phyloP scores from a whole-genome alignment of 805 yeast species.

The Monosporozyma siamensis region DNA sequence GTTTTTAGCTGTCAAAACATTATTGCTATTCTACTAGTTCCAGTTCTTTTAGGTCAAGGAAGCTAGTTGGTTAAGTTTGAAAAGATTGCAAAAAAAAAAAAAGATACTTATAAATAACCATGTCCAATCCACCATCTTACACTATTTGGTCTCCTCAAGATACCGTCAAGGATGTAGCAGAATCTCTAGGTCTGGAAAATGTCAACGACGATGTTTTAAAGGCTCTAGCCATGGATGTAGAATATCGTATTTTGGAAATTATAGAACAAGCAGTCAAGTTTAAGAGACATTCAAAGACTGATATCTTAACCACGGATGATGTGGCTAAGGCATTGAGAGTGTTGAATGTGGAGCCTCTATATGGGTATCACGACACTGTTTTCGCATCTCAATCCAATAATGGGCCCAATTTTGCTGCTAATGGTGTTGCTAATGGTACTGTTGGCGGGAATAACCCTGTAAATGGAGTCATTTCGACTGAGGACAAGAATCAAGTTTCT shows the following conservation, averaged over 20 bases:
- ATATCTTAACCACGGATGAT: constrained; percentile 71
- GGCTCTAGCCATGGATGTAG: constrained; percentile 98
- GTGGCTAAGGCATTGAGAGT: constrained; percentile 73
- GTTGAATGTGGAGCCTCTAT: constrained; percentile 87
- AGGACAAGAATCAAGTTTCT: constrained; percentile 47
- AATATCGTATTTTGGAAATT: constrained; percentile 90
- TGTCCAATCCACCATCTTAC: constrained; percentile 45
- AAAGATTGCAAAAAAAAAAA: no score
- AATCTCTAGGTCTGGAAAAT: constrained; percentile 66
- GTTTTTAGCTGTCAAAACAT: no score
- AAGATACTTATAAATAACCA: background rate
- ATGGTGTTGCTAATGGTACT: background rate
- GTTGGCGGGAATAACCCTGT: background rate
- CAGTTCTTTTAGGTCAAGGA: no score
- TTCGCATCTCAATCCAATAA: background rate
- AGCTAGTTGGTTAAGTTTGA: no score
- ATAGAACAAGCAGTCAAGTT: constrained; percentile 92
- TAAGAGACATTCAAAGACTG: constrained; percentile 88
- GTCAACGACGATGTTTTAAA: constrained; percentile 89
- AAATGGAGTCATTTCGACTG: constrained; percentile 15
- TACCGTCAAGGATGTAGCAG: constrained; percentile 94
- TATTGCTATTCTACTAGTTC: no score
- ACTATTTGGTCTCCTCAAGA: constrained; percentile 97
- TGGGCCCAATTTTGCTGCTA: background rate
- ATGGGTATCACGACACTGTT: constrained; percentile 54